These are phyloP conservation scores for Nyctanthes arbortristis DNA, from an alignment of 257 asterid genomes.

Conservation along the genomic window DNA sequence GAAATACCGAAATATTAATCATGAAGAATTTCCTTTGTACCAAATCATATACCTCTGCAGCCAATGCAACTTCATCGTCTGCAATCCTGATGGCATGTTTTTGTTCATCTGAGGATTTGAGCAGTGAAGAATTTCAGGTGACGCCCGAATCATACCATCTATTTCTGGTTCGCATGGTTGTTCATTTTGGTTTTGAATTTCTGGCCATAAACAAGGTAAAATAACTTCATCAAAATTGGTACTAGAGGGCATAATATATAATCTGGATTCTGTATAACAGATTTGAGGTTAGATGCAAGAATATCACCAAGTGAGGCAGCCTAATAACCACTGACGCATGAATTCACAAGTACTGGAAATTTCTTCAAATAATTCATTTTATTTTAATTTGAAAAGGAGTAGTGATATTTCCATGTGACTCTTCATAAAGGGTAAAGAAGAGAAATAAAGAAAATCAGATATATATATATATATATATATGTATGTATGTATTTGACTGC, in stretches of 20 bases:
- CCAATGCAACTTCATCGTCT: conserved; percentile 90
- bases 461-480: too few relatives aligned
- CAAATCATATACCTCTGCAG: conserved; percentile 88
- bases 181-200: conserved; percentile 81
- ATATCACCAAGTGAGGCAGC: neutral
- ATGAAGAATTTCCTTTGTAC: conserved; percentile 36
- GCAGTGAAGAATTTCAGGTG: conserved; percentile 71
- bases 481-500: too few relatives aligned
- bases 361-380: too few relatives aligned
- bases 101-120: conserved; percentile 82
- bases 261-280: too few relatives aligned
- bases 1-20: conserved; percentile 13
- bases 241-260: conserved; percentile 3
- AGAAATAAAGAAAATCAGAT: too few relatives aligned
- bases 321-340: neutral
- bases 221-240: conserved; percentile 11
- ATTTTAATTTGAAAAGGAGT: too few relatives aligned
- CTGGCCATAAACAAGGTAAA: conserved; percentile 43
- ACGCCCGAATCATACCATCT: conserved; percentile 74
- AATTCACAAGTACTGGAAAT: too few relatives aligned
- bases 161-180: conserved; percentile 84
- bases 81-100: conserved; percentile 94
- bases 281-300: neutral
- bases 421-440: too few relatives aligned
- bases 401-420: too few relatives aligned